Evolutionary conservation across 1,284 basidiomycete genomes (phyloP), one percentile per base, ranked within the genome.

Genomic region (Waitea zeae): DNA sequence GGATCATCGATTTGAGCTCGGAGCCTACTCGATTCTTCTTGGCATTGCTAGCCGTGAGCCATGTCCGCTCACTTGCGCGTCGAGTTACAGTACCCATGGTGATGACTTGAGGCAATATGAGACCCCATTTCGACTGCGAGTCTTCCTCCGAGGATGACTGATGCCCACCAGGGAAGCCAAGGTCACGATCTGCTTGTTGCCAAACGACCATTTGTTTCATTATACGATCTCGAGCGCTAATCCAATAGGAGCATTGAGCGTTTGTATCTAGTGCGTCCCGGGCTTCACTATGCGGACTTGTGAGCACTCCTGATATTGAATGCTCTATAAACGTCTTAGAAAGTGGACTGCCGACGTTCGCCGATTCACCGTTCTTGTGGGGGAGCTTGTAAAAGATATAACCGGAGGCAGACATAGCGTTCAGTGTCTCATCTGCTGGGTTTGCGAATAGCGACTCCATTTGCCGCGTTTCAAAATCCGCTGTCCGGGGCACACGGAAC

Each of bases 41-140:
- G 3, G 93, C 92, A 47, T 99, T 99, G 41, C 89, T 93, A 0
- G 93, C 95, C 0, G 95, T 97, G 33, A 98, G 62, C 95, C 95
- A 98, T 1, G 95, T 98, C 54, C 82, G 87, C 56, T 99, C 95
- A 44, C 97, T 96, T 2, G 95, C 92, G 15, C 93, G 79, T 7
- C 92, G 82, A 11, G 93, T 98, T 32, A 98, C 87, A 0, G 95
- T 96, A 9, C 95, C 95, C 95, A 98, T 98, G 3, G 89, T 84
- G 46, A 97, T 83, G 33, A 98, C 84, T 53, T 95, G 90, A 1
- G 93, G 95, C 4, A 98, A 56, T 46, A 99, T 97, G 47, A 97
- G 70, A 7, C 93, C 93, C 59, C 77, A 80, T 42, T 79, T 78
- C 41, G 48, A 45, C n/a, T n/a, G n/a, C n/a, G n/a, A n/a, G 12